Evolutionary conservation across 192 early-diverging fungal species (phyloP), one percentile per base, ranked within the genome.

Genomic region (Oehlia diaphana): DNA sequence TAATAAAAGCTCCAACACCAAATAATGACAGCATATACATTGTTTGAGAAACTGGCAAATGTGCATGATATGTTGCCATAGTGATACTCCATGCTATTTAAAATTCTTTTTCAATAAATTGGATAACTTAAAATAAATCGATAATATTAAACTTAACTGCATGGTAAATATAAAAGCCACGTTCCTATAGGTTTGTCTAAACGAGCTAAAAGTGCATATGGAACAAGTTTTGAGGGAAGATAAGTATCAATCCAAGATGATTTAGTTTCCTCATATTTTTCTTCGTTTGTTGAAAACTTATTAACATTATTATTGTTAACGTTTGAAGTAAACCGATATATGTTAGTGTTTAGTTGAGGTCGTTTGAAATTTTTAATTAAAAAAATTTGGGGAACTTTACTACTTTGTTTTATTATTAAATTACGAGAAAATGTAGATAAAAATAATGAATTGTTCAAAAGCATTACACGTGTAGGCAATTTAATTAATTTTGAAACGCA

Each of bases 131-230:
- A 9, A 23, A 14, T 16, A 3, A 39, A 62, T 19, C 19, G 10
- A 26, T 23, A 21, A 5, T 61, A 8, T 63, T 63, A 9, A 26
- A 77, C 28, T 3, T 91, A 94, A 84, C 92, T 89, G 82, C 97
- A 96, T 26, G 97, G 97, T 87, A 96, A 93, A 76, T 91, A 94
- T 21, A 99, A 89, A 33, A 99, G 86, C 91, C 94, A 96, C 2
- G 96, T 97, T 1, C 96, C 97, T 61, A 94, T 93, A 0, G 97
- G 96, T 81, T 95, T 95, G 79, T 99, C 96, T 8, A 97, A 79
- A 1, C 97, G 87, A 2, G 92, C 89, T 31, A 99, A 83, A 73
- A 87, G 90, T 21, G 92, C 81, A 80, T 95, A 96, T 2, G 94
- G 94, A 2, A 90, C 89, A n/a, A 87, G 61, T 9, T 85, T 75